Base-by-base conservation (phyloP, 192 early-diverging fungal genomes). In the Mortierella antarctica region DNA sequence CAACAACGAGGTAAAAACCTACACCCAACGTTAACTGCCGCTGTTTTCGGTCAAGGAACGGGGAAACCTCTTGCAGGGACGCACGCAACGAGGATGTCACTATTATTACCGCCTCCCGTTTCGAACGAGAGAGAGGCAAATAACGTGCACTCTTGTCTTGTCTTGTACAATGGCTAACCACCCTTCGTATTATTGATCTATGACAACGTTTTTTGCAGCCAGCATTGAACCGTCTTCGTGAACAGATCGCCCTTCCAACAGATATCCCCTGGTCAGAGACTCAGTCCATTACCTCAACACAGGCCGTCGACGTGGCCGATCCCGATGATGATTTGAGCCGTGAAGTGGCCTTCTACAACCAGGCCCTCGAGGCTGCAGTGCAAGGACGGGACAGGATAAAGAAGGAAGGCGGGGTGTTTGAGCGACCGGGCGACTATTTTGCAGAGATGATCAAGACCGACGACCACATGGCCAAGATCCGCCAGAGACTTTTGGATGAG, bases 401-500 rank as follows among this genome's bases (percentile, higher is more conserved):
- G 44, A 87, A 88, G 61, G 85, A 88, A 15, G 91, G 92, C 15
- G 89, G 95, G 11, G 91, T 92, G 18, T 95, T 96, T 65, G 74
- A 88, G 49, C 85, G 97, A 51, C 97, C 97, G n/a, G 91, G 92
- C 59, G 97, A 99, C 75, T 98, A 95, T 78, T 99, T 93, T 87
- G 97, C 97, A 45, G 97, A 99, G 85, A 99, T 99, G 97, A 89
- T 99, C 74, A 99, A 99, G 89, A 90, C 91, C 2, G 97, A 99
- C 72, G 92, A 93, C 65, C 96, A 97, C 67, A 99, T 99, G 97
- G 87, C 87, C 57, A 92, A 87, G 82, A 91, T 99, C 53, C 91
- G 95, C 74, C 92, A 97, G 82, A 86, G 86, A 69, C 87, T 99
- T 69, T 83, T 97, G 65, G 91, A 97, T 69, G 94, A 99, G 78